These are phyloP conservation scores for Pseudopediastrum boryanum DNA, from an alignment of 139 green algal species.

Conservation along the genomic window DNA sequence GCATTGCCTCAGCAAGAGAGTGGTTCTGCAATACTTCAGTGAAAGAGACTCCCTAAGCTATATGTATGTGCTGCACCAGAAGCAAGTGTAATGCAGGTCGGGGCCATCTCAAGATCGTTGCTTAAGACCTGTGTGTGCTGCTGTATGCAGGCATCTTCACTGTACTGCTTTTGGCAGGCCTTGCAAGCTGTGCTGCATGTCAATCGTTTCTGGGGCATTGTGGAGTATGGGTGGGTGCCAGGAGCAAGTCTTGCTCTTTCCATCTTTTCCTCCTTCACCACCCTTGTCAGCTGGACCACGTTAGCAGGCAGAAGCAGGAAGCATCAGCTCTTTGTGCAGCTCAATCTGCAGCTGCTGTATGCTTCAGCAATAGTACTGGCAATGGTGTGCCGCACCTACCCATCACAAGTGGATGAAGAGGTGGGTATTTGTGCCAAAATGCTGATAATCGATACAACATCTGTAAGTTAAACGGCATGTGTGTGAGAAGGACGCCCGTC, in stretches of 20 bases:
- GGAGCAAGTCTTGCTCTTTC: background rate
- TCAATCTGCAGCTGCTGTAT: conserved; percentile 29
- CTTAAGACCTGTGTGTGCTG: background rate
- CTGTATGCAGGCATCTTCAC: conserved; percentile 13
- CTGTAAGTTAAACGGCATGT: background rate
- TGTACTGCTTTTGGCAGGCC: conserved; percentile 8
- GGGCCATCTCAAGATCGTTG: no score
- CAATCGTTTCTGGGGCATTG: conserved; percentile 41
- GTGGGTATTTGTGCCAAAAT: conserved; percentile 1
- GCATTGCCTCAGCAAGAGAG: no score
- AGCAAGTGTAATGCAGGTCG: no score
- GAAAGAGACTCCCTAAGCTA: no score
- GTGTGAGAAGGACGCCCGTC: no score
- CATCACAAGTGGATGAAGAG: conserved; percentile 18
- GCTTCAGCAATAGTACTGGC: conserved; percentile 5
- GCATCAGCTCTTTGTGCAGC: conserved; percentile 18
- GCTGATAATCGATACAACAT: background rate
- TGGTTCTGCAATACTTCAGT: no score
- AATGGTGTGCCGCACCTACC: conserved; percentile 29
- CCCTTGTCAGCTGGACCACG: conserved; percentile 5
- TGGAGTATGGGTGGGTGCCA: conserved; percentile 27
- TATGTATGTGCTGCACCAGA: no score
- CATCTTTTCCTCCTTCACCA: background rate
- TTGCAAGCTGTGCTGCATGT: conserved; percentile 25
- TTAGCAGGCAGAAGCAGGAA: conserved; percentile 25